These are phyloP conservation scores for Claviceps purpurea DNA, from an alignment of 2,329 filamentous ascomycete genomes.

Conservation along the genomic window DNA sequence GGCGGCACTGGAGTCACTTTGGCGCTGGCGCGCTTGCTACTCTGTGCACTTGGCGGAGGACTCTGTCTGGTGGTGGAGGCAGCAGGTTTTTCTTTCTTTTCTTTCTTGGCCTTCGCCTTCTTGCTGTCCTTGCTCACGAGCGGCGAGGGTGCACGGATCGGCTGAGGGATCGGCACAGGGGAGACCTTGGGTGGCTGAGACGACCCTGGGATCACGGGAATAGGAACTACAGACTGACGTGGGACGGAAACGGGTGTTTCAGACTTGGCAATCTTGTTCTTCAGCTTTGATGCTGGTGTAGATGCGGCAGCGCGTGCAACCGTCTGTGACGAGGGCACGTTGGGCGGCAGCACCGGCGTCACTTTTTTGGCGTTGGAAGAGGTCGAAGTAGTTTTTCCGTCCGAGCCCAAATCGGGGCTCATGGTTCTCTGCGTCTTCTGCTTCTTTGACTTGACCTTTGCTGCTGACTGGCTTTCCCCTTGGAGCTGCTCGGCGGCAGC, in stretches of 20 bases:
- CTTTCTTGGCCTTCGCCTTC: constrained; percentile 18
- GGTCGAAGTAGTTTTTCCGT: constrained; percentile 11
- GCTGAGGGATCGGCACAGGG: constrained; percentile 11
- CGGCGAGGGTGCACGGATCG: constrained; percentile 9
- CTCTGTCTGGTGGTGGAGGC: constrained; percentile 7
- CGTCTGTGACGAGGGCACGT: constrained; percentile 12
- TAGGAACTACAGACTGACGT: constrained; percentile 18
- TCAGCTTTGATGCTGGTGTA: constrained; percentile 11
- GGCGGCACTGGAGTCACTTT: constrained; percentile 15
- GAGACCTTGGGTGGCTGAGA: constrained; percentile 15
- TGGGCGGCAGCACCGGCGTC: constrained; percentile 20
- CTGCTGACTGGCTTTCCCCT: constrained; percentile 20
- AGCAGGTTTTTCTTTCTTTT: constrained; percentile 14
- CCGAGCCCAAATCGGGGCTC: constrained; percentile 23
- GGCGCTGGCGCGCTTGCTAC: constrained; percentile 5
- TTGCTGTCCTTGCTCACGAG: constrained; percentile 14
- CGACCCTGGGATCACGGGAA: constrained; percentile 22
- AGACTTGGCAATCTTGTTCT: constrained; percentile 10
- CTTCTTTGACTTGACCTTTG: constrained; percentile 29
- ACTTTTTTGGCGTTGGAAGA: constrained; percentile 15
- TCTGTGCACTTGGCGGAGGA: constrained; percentile 11
- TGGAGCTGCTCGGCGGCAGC: constrained; percentile 22
- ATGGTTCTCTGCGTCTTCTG: constrained; percentile 20
- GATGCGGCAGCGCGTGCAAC: constrained; percentile 11
- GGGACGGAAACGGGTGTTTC: constrained; percentile 17